phyloP scores from a whole-genome alignment of 345 rosid genomes.

The Eucalyptus dawsonii region DNA sequence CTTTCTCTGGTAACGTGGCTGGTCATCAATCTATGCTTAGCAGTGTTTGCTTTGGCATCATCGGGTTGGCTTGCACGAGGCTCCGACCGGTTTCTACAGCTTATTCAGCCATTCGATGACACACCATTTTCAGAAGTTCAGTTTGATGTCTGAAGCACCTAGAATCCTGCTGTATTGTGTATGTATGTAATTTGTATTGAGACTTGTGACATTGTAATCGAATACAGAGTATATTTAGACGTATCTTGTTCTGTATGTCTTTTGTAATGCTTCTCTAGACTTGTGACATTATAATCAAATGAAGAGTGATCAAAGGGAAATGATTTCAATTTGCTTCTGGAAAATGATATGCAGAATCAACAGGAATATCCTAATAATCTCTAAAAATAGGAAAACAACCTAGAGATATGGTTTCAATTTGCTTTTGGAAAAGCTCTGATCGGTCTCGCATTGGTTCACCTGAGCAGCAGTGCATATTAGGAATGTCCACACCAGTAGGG shows the following conservation, averaged over 20 bases:
- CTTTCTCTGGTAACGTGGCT: accelerated
- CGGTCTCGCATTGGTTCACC: too few species aligned
- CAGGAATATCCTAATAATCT: background rate
- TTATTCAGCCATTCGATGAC: background rate
- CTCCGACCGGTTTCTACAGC: accelerated
- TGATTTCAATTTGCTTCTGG: too few species aligned
- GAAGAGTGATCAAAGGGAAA: background rate
- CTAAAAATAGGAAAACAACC: background rate
- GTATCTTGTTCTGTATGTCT: background rate
- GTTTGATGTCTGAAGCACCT: background rate
- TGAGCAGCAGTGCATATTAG: background rate
- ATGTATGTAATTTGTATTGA: background rate
- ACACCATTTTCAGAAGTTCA: background rate
- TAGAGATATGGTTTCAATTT: constrained; percentile 26
- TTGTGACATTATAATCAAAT: background rate
- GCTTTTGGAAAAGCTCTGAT: too few species aligned
- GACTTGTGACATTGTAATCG: background rate
- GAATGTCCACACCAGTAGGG: constrained; percentile 10
- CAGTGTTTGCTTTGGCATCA: too few species aligned
- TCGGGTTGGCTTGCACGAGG: accelerated
- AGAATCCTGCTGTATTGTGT: background rate
- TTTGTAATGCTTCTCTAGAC: background rate
- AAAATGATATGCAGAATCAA: background rate
- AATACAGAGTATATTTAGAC: too few species aligned
- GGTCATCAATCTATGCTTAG: too few species aligned